phyloP scores from a whole-genome alignment of 2,329 filamentous ascomycete species.

The Cladosporium austrohemisphaericum region DNA sequence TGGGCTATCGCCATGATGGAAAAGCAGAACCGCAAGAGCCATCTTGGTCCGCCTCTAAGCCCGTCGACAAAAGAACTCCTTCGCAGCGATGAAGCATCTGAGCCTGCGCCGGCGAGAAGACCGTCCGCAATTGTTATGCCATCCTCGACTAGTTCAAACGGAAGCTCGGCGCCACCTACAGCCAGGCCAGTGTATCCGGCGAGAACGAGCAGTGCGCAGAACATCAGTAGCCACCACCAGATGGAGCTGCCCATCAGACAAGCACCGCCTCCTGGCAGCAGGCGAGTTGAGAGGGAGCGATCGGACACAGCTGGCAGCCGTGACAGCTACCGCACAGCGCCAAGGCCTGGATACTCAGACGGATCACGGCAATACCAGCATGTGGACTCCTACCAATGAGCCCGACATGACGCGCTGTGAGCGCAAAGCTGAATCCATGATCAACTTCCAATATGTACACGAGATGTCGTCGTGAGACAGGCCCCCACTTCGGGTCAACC shows the following conservation, averaged over 20 bases:
- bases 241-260: slow-evolving; percentile 47
- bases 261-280: slow-evolving; percentile 30
- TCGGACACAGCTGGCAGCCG: slow-evolving; percentile 28
- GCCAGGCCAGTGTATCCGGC: slow-evolving; percentile 40
- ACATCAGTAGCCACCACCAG: slow-evolving; percentile 25
- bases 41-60: slow-evolving; percentile 75
- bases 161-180: slow-evolving; percentile 20
- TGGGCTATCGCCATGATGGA: slow-evolving; percentile 96
- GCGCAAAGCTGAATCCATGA: background rate
- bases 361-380: slow-evolving; percentile 11
- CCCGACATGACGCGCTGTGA: background rate
- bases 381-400: slow-evolving; percentile 15
- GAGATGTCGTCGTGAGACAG: background rate
- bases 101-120: slow-evolving; percentile 21
- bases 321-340: slow-evolving; percentile 25
- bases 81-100: slow-evolving; percentile 41
- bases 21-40: slow-evolving; percentile 90
- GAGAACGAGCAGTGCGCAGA: slow-evolving; percentile 41
- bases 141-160: slow-evolving; percentile 22
- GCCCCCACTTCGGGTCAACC: slow-evolving; percentile 6
- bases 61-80: slow-evolving; percentile 75
- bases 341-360: slow-evolving; percentile 13
- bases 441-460: background rate
- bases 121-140: slow-evolving; percentile 31
- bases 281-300: slow-evolving; percentile 21